phyloP scores from a whole-genome alignment of 805 yeast genomes.

The Lachancea meyersii region DNA sequence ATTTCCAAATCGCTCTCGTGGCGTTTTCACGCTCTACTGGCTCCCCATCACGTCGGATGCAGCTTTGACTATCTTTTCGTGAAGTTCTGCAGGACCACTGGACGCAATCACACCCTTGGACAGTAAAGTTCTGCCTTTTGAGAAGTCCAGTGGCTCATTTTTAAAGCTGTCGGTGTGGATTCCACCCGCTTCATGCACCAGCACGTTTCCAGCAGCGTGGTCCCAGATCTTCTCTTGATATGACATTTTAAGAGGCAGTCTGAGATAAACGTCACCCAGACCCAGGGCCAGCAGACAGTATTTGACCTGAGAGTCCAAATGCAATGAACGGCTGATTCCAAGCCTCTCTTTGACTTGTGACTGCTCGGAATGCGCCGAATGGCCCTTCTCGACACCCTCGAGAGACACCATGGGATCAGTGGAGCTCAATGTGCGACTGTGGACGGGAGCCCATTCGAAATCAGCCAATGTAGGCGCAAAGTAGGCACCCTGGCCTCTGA shows the following conservation, averaged over 20 bases:
- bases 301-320: slow-evolving; percentile 93
- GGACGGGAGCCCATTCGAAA: slow-evolving; percentile 47
- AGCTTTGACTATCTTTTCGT: slow-evolving; percentile 21
- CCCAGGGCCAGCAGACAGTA: slow-evolving; percentile 89
- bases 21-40: too few species aligned
- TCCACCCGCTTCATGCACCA: slow-evolving; percentile 89
- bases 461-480: slow-evolving; percentile 31
- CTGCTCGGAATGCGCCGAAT: slow-evolving; percentile 87
- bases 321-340: slow-evolving; percentile 59
- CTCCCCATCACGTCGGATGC: slow-evolving; percentile 20
- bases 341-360: slow-evolving; percentile 59
- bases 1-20: too few species aligned
- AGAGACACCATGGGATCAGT: slow-evolving; percentile 28
- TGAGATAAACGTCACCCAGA: slow-evolving; percentile 83
- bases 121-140: slow-evolving; percentile 69
- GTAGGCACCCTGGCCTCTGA: slow-evolving; percentile 32
- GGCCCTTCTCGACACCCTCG: slow-evolving; percentile 94
- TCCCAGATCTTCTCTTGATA: slow-evolving; percentile 98
- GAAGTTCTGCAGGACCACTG: slow-evolving; percentile 28
- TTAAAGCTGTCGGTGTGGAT: slow-evolving; percentile 69
- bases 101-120: slow-evolving; percentile 96
- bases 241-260: slow-evolving; percentile 69
- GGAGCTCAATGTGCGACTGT: slow-evolving; percentile 33
- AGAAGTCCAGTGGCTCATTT: slow-evolving; percentile 72
- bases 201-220: slow-evolving; percentile 91